Conservation (phyloP, 1,139 yeast species). For the Pneumocystis wakefieldiae region DNA sequence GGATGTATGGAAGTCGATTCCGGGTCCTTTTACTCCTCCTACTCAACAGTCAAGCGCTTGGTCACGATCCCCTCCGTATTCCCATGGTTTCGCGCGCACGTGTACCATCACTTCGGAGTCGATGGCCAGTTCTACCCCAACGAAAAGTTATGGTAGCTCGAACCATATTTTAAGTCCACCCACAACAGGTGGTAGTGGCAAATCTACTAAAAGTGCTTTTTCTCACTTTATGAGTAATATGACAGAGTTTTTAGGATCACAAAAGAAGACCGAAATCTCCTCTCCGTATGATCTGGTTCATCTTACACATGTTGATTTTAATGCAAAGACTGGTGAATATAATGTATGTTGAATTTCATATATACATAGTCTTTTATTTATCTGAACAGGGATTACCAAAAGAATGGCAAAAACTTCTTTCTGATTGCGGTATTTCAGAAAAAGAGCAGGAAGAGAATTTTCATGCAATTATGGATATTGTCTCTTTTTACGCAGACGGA, state of each 20-base stretch:
- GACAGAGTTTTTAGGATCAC: not conserved
- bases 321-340: constrained; percentile 66
- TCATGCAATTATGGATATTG: constrained; percentile 86
- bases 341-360: constrained; percentile 24
- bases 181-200: not conserved
- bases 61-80: not conserved
- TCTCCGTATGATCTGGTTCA: constrained; percentile 85
- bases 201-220: constrained; percentile 3
- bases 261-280: constrained; percentile 44
- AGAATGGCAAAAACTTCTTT: constrained; percentile 75
- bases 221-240: constrained; percentile 4
- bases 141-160: not conserved
- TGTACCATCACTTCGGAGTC: constrained; percentile 1
- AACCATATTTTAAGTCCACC: not conserved
- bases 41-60: constrained; percentile 1
- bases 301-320: constrained; percentile 85
- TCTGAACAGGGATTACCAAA: constrained; percentile 50
- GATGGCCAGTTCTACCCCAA: not conserved
- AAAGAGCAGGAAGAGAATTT: constrained; percentile 83
- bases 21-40: constrained; percentile 1
- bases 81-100: not conserved
- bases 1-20: not conserved
- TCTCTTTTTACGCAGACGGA: constrained; percentile 66
- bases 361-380: not conserved
- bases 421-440: constrained; percentile 73